Percentiles rank a stretch among this genome's conserved stretches.
phyloP scores from a whole-genome alignment of 768 basidiomycete species.

The Cytidiella melzeri region DNA sequence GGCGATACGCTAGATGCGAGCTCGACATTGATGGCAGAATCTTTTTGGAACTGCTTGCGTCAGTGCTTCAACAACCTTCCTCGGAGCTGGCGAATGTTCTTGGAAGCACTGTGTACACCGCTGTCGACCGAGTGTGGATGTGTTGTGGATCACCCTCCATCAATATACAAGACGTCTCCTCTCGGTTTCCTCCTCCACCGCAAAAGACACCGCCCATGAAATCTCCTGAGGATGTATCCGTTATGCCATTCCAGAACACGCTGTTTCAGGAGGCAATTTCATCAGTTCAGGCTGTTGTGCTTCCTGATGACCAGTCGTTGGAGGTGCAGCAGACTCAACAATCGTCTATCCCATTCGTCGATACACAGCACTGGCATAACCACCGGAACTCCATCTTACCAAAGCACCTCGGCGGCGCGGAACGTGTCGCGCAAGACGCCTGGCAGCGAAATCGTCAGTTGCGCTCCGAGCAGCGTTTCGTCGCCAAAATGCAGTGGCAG shows the following conservation, averaged over 20 bases:
- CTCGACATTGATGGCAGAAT: slow-evolving; percentile 52
- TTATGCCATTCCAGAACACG: too few species aligned
- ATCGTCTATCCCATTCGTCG: slow-evolving; percentile 30
- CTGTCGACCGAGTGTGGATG: slow-evolving; percentile 24
- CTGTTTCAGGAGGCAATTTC: too few species aligned
- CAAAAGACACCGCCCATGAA: too few species aligned
- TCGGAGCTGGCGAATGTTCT: slow-evolving; percentile 22
- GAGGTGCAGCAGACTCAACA: too few species aligned
- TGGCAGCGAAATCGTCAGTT: slow-evolving; percentile 33
- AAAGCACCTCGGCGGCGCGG: slow-evolving; percentile 45
- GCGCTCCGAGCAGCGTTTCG: slow-evolving; percentile 48
- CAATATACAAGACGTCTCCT: slow-evolving; percentile 24
- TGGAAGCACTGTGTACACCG: slow-evolving; percentile 21
- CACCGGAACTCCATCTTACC: slow-evolving; percentile 42
- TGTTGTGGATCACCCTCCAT: slow-evolving; percentile 12
- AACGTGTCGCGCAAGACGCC: slow-evolving; percentile 25
- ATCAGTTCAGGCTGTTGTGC: too few species aligned
- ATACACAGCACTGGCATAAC: slow-evolving; percentile 59
- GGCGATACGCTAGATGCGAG: slow-evolving; percentile 11
- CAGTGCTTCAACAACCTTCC: slow-evolving; percentile 23
- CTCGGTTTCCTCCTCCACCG: too few species aligned
- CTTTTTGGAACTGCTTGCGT: slow-evolving; percentile 39
- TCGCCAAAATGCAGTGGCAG: slow-evolving; percentile 48
- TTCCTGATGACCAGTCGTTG: too few species aligned
- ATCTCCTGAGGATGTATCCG: too few species aligned